These are phyloP conservation scores for Hanseniaspora hatyaiensis DNA, from an alignment of 805 yeast genomes.

Conservation along the genomic window DNA sequence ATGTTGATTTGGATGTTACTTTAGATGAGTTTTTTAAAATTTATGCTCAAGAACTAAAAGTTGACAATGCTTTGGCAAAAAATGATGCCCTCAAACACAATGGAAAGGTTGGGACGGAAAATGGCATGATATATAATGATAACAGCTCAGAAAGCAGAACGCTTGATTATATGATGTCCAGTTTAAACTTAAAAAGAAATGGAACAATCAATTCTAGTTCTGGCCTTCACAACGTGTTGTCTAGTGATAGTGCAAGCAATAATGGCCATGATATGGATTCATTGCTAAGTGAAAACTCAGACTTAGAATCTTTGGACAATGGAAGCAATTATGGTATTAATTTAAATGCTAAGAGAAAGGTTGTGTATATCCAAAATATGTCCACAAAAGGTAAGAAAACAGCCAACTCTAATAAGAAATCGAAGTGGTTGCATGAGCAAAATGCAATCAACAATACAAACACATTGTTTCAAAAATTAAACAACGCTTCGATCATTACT, in stretches of 20 bases:
- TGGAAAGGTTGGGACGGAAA: constrained; percentile 15
- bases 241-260: neutral
- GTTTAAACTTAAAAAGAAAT: constrained; percentile 1
- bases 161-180: constrained; percentile 14
- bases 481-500: constrained; percentile 60
- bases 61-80: neutral
- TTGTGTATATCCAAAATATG: constrained; percentile 60
- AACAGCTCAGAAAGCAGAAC: neutral
- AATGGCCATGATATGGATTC: neutral
- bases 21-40: constrained; percentile 49
- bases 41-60: constrained; percentile 24
- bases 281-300: constrained; percentile 19
- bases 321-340: constrained; percentile 23
- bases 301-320: constrained; percentile 21
- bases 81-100: no score
- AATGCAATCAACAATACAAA: constrained; percentile 53
- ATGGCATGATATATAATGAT: neutral
- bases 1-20: constrained; percentile 60
- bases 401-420: constrained; percentile 43
- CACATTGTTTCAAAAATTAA: constrained; percentile 41
- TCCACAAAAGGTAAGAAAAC: constrained; percentile 69
- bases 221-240: no score
- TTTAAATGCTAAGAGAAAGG: constrained; percentile 37
- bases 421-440: constrained; percentile 66
- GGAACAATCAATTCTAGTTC: neutral